Evolutionary conservation across 441 rosid species (phyloP), one percentile per base, ranked within the genome.

Genomic region (Manihot esculenta): DNA sequence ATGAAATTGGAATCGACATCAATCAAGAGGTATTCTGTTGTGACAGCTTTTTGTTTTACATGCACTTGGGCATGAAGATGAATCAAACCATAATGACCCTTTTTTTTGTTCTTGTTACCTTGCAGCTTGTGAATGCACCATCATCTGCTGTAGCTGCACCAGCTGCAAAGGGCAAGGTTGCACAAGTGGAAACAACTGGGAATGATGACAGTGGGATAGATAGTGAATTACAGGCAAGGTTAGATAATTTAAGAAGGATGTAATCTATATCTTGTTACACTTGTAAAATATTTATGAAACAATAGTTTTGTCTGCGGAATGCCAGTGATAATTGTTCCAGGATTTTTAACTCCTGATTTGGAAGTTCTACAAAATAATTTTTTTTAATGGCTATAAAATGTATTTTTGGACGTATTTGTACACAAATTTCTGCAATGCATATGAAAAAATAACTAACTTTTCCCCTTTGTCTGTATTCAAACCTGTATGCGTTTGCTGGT

Each of bases 71-170:
- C 35, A 53, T 30, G 18, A 53, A 62, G 8, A 51, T 23, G 33
- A 13, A 58, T 51, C 33, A n/a, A 66, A 10, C 15, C 51, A 30
- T 61, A 35, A n/a, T 63, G 13, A 63, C 21, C 9, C 33, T 38
- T 47, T 33, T 7, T n/a, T 8, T 62, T 45, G 23, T 60, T 41
- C 44, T 50, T 62, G 20, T 56, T 15, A 1, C 0, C 59, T 10
- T 64, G 30, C 90, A 94, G 98, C 88, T 94, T 71, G 90, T 94
- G 60, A 87, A 81, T 79, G 97, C 98, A 66, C 98, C 97, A 58
- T 92, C 97, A 42, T 68, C 88, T 62, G 83, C 91, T 9, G 90
- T 90, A 3, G 88, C 97, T 1, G 91, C 85, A 58, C 92, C 97
- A 66, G 90, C 97, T 3, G 71, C 82, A 0, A 87, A 82, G 84